Evolutionary conservation across 305 asterid genomes (phyloP).

Genomic region (Fraxinus xanthoxyloides): DNA sequence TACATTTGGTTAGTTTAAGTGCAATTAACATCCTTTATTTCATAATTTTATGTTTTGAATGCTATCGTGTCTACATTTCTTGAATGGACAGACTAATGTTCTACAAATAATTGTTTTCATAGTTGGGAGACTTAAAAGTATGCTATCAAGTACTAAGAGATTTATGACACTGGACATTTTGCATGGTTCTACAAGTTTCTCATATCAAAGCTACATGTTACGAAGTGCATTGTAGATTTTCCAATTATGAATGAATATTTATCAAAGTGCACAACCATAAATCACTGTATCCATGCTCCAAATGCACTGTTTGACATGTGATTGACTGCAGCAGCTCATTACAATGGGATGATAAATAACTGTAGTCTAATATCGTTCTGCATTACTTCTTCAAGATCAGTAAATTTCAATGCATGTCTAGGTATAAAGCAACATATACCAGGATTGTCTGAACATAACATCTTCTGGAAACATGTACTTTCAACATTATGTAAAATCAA

Average conservation of each 20-base stretch:
- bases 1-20: not conserved
- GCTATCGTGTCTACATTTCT: not conserved
- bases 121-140: not conserved
- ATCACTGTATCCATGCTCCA: not conserved
- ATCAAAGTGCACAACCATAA: not conserved
- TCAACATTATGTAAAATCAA: slow-evolving; percentile 19
- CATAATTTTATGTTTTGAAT: not conserved
- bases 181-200: not conserved
- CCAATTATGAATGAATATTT: slow-evolving; percentile 2
- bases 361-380: slow-evolving; percentile 4
- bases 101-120: not conserved
- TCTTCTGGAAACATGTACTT: slow-evolving; percentile 18
- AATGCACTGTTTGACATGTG: slow-evolving; percentile 2
- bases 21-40: not conserved
- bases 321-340: not conserved
- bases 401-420: slow-evolving; percentile 5
- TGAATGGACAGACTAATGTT: not conserved
- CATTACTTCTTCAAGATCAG: slow-evolving; percentile 9
- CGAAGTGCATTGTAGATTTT: not conserved
- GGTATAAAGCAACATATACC: slow-evolving; percentile 12
- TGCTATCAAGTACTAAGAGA: not conserved
- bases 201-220: slow-evolving; percentile 12
- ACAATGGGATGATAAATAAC: not conserved
- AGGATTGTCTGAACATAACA: slow-evolving; percentile 1
- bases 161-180: not conserved